Base-by-base conservation (phyloP, 306 rosid species). In the Cucumis hystrix region DNA sequence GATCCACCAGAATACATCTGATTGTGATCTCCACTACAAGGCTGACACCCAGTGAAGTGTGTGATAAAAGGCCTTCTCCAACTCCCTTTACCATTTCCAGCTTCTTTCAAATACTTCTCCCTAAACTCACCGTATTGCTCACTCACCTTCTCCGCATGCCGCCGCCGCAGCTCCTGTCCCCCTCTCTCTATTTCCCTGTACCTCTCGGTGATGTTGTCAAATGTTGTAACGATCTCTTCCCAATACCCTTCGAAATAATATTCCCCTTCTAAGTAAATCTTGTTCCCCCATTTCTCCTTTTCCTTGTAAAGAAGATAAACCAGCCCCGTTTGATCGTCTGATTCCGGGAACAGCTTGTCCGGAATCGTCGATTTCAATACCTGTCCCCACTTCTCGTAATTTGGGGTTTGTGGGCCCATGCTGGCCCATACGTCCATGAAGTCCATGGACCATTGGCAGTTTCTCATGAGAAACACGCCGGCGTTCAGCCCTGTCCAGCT, bases 1-100 rank as follows among this genome's bases (percentile, higher is more conserved):
- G 71, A 56, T 5, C 84, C 51, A 9, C 80, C 89, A 0, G 64
- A 62, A 16, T 85, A 82, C 33, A 6, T 58, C 13, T 83, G 84
- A 55, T 87, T 89, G 1, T 87, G 89, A 0, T 83, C 10, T 16
- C 91, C 87, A 2, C 25, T 87, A 39, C 90, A 89, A 0, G 86
- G 92, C 17, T 89, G 90, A 18, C 92, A 89, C n/a, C 90, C 87
- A 0, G 93, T 87, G 75, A 87, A 89, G 65, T 87, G 90, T 0
- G 90, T 88, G 21, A 85, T 39, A 3, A 86, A 88, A 0, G 85
- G 86, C 41, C 87, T 82, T 78, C 74, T 85, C 69, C 15, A 39
- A 3, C n/a, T 59, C 56, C 60, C 74, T 12, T 45, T 47, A 51
- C 25, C 74, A 21, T 55, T 60, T 18, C 84, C 83, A 12, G 21